A percentile compares a stretch with the other conserved stretches of the same genome.
phyloP scores from a whole-genome alignment of 352 stramenopile genomes.

The Pythium apleroticum region DNA sequence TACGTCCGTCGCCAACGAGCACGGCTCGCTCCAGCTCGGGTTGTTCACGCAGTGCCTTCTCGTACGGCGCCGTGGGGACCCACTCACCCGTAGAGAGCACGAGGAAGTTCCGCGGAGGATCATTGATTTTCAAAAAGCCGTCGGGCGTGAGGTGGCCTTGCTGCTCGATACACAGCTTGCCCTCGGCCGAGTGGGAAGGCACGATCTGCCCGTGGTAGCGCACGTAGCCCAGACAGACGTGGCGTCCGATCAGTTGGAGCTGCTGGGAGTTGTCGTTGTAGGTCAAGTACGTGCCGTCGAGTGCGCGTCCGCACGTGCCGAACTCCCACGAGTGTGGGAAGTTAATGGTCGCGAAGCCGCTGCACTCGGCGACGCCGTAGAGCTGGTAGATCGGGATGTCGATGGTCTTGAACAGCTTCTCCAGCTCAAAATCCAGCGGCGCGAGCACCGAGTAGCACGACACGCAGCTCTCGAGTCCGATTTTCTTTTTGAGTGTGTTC shows the following conservation, averaged over 20 bases:
- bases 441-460: conserved; percentile 77
- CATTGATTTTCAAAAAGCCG: conserved; percentile 72
- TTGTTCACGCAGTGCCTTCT: conserved; percentile 48
- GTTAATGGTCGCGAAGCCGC: conserved; percentile 70
- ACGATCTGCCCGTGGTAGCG: conserved; percentile 27
- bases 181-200: conserved; percentile 30
- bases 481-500: conserved; percentile 75
- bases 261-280: conserved; percentile 68
- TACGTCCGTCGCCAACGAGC: conserved; percentile 63
- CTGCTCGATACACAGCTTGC: conserved; percentile 59
- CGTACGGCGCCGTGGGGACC: conserved; percentile 64
- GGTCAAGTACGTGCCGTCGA: conserved; percentile 55
- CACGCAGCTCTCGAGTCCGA: conserved; percentile 71
- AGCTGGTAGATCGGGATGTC: conserved; percentile 83
- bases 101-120: conserved; percentile 60
- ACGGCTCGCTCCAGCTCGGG: conserved; percentile 67
- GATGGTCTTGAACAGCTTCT: conserved; percentile 81
- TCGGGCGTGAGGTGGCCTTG: conserved; percentile 65
- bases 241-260: conserved; percentile 61
- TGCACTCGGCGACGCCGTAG: conserved; percentile 64
- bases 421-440: conserved; percentile 76
- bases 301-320: conserved; percentile 58
- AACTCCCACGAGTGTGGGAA: conserved; percentile 75
- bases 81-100: conserved; percentile 77
- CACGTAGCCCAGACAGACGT: conserved; percentile 75